A percentile compares a stretch with the other conserved stretches of the same genome.
These are phyloP conservation scores for Cladosporium sp. DNA, from an alignment of 2,329 filamentous ascomycete species.

Conservation along the genomic window DNA sequence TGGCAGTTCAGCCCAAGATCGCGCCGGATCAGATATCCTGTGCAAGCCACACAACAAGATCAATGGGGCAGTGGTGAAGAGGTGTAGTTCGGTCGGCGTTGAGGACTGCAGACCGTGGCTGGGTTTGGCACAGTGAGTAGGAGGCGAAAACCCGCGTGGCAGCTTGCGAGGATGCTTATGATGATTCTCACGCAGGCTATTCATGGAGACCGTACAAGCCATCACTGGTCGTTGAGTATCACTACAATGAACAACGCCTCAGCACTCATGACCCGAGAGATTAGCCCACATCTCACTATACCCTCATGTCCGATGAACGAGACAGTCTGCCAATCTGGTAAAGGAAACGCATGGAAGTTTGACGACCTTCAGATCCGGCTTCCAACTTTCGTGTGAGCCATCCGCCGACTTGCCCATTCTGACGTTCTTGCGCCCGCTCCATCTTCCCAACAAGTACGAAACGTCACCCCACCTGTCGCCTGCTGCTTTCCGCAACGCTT, in stretches of 20 bases:
- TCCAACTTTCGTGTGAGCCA: conserved; percentile 17
- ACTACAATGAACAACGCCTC: conserved; percentile 3
- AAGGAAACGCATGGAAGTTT: conserved; percentile 19
- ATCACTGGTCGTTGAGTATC: not conserved
- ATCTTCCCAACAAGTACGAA: conserved; percentile 21
- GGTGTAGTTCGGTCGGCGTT: too few species aligned
- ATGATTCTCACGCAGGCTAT: too few species aligned
- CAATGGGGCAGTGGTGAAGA: too few species aligned
- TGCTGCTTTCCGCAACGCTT: conserved; percentile 7
- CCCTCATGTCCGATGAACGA: conserved; percentile 21
- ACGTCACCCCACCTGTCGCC: conserved; percentile 11
- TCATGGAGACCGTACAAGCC: too few species aligned
- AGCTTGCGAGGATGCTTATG: too few species aligned
- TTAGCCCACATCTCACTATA: conserved; percentile 11
- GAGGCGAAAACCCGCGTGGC: too few species aligned
- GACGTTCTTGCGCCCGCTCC: conserved; percentile 18
- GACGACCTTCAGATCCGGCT: too few species aligned
- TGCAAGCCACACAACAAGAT: too few species aligned
- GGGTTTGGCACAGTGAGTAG: too few species aligned
- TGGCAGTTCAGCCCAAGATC: too few species aligned
- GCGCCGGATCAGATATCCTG: too few species aligned
- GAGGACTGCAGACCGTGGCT: too few species aligned
- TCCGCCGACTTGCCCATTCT: conserved; percentile 19
- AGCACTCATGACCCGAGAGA: conserved; percentile 14
- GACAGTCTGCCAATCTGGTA: conserved; percentile 20